These are phyloP conservation scores for Aspergillus sclerotialis DNA, from an alignment of 2,329 filamentous ascomycete genomes.

Conservation along the genomic window DNA sequence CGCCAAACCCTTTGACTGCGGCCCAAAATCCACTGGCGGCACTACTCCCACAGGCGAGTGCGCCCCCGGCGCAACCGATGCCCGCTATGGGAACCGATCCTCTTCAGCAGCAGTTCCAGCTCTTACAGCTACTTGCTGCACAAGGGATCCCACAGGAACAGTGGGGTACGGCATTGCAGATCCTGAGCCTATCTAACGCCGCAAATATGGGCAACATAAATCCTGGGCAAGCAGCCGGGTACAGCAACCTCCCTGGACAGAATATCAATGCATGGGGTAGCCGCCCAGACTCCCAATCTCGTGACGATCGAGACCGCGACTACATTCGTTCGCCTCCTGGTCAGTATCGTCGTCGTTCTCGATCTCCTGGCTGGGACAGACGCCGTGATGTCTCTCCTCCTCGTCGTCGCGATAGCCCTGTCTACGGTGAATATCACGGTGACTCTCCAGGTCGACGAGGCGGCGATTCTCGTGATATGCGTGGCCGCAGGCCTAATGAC, in stretches of 20 bases:
- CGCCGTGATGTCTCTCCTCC: constrained; percentile 58
- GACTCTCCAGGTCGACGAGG: constrained; percentile 58
- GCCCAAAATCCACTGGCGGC: constrained; percentile 36
- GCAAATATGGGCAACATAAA: constrained; percentile 27
- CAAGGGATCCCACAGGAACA: constrained; percentile 73
- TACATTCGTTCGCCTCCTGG: constrained; percentile 57
- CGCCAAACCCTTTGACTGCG: constrained; percentile 35
- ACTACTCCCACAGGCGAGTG: constrained; percentile 33
- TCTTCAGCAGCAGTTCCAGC: constrained; percentile 61
- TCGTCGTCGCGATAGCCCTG: constrained; percentile 59
- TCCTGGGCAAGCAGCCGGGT: constrained; percentile 27
- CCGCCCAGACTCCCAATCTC: constrained; percentile 35
- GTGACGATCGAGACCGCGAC: constrained; percentile 52
- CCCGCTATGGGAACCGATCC: constrained; percentile 38
- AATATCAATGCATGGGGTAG: constrained; percentile 28
- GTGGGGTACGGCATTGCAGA: constrained; percentile 54
- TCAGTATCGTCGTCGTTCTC: constrained; percentile 62
- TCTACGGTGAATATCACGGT: constrained; percentile 66
- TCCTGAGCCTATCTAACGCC: constrained; percentile 38
- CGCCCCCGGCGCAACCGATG: constrained; percentile 20
- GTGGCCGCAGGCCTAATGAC: constrained; percentile 47
- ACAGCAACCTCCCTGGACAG: constrained; percentile 24
- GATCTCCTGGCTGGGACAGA: constrained; percentile 71
- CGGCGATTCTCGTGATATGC: constrained; percentile 49
- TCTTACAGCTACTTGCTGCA: constrained; percentile 68